phyloP scores from a whole-genome alignment of 73 alveolate genomes.

The Durusdinium trenchii region DNA sequence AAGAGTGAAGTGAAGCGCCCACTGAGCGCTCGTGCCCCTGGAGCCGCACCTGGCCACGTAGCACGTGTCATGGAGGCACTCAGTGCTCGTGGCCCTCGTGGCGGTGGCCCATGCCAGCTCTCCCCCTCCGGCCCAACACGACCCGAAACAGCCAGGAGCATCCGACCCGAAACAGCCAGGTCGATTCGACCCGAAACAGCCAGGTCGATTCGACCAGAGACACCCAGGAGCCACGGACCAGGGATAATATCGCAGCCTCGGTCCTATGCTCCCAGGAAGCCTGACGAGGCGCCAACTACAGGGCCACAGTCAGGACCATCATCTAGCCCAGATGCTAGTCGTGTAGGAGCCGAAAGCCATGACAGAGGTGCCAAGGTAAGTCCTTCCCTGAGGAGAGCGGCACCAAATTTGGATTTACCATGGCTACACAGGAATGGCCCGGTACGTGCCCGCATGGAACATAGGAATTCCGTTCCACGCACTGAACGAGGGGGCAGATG shows the following conservation, averaged over 20 bases:
- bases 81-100: background rate
- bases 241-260: background rate
- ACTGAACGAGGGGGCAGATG: conserved; percentile 42
- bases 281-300: conserved; percentile 5
- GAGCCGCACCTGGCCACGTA: background rate
- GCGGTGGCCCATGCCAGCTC: no score
- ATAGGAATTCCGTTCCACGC: background rate
- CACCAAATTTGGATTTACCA: background rate
- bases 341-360: background rate
- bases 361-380: background rate
- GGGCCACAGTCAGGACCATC: background rate
- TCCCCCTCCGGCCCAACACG: background rate
- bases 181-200: background rate
- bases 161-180: background rate
- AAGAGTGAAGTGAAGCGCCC: conserved; percentile 19
- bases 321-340: conserved; percentile 42
- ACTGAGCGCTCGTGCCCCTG: conserved; percentile 30
- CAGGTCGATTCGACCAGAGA: background rate
- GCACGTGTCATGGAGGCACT: conserved; percentile 49
- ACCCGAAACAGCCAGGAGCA: background rate
- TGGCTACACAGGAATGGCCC: conserved; percentile 30
- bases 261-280: conserved; percentile 19
- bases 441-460: background rate
- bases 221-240: background rate
- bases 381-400: background rate